Evolutionary conservation across 2,329 filamentous ascomycete species (phyloP).

Genomic region (Aspergillus sp.): DNA sequence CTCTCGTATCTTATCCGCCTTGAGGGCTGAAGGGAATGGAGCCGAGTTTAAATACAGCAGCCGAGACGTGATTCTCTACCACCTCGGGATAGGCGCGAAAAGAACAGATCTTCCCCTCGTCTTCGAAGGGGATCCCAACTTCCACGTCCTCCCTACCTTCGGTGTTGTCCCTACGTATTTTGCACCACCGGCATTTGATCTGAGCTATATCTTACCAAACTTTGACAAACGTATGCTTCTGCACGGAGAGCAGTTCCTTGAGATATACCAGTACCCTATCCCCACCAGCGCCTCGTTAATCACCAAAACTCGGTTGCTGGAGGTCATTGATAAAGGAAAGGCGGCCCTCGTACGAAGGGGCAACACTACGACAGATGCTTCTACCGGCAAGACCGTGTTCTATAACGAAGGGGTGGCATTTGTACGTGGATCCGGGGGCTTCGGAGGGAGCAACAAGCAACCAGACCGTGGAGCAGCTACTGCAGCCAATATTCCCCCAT

Average conservation of each 20-base stretch:
- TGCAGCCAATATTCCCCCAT: not conserved
- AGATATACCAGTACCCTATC: slow-evolving; percentile 1
- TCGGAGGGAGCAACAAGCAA: not conserved
- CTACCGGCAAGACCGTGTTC: not conserved
- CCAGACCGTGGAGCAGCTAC: not conserved
- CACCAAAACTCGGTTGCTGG: not conserved
- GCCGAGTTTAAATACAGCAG: not conserved
- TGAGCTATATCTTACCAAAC: not conserved
- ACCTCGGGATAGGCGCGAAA: not conserved
- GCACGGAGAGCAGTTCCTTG: not conserved
- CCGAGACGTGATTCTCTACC: not conserved
- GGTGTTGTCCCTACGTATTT: slow-evolving; percentile 1
- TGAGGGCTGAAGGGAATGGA: not conserved
- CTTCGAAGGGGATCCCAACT: not conserved
- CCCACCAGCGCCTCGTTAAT: not conserved
- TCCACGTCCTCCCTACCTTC: slow-evolving; percentile 1
- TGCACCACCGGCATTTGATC: not conserved
- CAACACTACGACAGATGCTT: not conserved
- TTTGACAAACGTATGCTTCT: slow-evolving; percentile 2
- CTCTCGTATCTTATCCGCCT: not conserved
- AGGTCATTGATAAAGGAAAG: slow-evolving; percentile 1
- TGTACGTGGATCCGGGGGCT: not conserved
- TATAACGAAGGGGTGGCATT: not conserved
- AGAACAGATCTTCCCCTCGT: not conserved
- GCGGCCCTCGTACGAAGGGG: not conserved